These are phyloP conservation scores for Yamadazyma nakazawae DNA, from an alignment of 805 yeast genomes.

Conservation along the genomic window DNA sequence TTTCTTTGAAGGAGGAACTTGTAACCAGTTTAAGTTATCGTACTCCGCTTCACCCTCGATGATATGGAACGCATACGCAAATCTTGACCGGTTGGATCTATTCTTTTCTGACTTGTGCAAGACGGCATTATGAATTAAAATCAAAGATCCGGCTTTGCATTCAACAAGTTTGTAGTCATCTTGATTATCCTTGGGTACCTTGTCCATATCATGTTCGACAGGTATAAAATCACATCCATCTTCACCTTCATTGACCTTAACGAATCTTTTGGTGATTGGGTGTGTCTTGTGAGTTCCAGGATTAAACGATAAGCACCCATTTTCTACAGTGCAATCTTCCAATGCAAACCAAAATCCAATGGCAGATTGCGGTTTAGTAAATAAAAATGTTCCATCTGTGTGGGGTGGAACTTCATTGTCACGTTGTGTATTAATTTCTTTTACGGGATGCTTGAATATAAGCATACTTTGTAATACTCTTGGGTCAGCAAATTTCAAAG, in stretches of 20 bases:
- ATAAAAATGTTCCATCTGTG: constrained; percentile 73
- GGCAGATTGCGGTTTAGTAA: constrained; percentile 69
- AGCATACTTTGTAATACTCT: constrained; percentile 75
- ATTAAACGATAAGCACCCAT: too few relatives aligned
- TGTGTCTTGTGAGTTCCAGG: constrained; percentile 29
- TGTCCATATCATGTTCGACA: constrained; percentile 19
- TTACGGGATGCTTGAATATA: constrained; percentile 67
- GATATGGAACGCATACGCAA: too few relatives aligned
- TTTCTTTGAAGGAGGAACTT: constrained; percentile 55
- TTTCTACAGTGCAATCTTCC: too few relatives aligned
- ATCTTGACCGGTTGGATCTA: too few relatives aligned
- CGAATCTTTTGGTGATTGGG: constrained; percentile 62
- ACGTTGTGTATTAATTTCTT: constrained; percentile 24
- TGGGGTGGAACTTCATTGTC: constrained; percentile 71
- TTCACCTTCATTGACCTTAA: constrained; percentile 45
- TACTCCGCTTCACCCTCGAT: too few relatives aligned
- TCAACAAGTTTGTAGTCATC: constrained; percentile 48
- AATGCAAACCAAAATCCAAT: too few relatives aligned
- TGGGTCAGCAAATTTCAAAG: constrained; percentile 59
- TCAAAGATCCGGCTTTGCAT: constrained; percentile 70
- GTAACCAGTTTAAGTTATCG: constrained; percentile 66
- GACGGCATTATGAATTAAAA: constrained; percentile 58
- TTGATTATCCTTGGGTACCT: constrained; percentile 25
- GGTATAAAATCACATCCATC: constrained; percentile 57
- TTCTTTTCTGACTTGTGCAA: too few relatives aligned